A percentile compares a stretch with the other conserved stretches of the same genome.
These are phyloP conservation scores for Suhomyces faveliae DNA, from an alignment of 805 yeast species.

Conservation along the genomic window DNA sequence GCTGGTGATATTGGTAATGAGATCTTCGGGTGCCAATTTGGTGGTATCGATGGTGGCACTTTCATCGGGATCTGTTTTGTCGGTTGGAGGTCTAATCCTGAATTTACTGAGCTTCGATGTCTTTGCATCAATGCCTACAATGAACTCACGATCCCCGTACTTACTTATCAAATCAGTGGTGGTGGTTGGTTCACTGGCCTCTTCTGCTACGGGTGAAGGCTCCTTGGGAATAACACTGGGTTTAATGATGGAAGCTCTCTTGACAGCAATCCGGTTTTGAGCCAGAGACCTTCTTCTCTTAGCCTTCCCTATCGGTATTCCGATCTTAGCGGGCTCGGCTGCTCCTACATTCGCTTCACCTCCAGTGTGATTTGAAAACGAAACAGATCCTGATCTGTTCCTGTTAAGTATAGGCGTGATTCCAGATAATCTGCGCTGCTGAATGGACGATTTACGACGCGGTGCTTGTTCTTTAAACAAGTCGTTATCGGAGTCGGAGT, in stretches of 20 bases:
- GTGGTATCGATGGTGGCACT: constrained; percentile 7
- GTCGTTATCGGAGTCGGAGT: constrained; percentile 24
- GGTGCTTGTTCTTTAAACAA: constrained; percentile 29
- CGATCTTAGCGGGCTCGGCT: constrained; percentile 33
- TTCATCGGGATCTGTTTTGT: background rate
- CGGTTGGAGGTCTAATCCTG: constrained; percentile 12
- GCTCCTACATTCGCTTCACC: constrained; percentile 12
- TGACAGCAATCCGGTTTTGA: constrained; percentile 5
- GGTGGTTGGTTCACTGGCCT: background rate
- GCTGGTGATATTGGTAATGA: constrained; percentile 29
- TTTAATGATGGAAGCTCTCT: constrained; percentile 4
- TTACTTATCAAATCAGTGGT: background rate
- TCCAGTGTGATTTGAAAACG: constrained; percentile 18
- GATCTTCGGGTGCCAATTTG: constrained; percentile 37
- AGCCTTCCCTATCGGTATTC: constrained; percentile 35
- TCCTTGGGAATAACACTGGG: constrained; percentile 11
- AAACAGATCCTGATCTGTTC: constrained; percentile 30
- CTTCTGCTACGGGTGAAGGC: constrained; percentile 13
- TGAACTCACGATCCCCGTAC: constrained; percentile 17
- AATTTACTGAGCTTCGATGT: constrained; percentile 30
- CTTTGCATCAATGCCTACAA: constrained; percentile 34
- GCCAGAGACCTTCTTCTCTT: constrained; percentile 29
- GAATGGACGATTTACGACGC: constrained; percentile 30
- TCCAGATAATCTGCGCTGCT: constrained; percentile 37
- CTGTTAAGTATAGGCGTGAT: constrained; percentile 25